Percentiles rank a stretch among this genome's conserved stretches.
phyloP scores from a whole-genome alignment of 345 rosid species.

The Lagerstroemia speciosa region DNA sequence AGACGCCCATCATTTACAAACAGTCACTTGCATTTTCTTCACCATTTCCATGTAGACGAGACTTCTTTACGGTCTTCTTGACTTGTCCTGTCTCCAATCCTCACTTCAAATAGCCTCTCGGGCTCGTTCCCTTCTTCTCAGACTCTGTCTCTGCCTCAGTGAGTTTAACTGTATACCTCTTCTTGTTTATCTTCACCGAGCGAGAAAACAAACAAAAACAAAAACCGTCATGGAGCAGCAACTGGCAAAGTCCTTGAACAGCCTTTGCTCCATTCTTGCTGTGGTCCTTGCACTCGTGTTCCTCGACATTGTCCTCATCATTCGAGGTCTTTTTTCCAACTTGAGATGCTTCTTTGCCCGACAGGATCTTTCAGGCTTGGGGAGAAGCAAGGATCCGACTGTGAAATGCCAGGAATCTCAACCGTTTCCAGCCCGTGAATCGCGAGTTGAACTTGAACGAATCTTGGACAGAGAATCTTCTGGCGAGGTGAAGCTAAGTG shows the following conservation, averaged over 20 bases:
- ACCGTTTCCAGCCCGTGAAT: neutral
- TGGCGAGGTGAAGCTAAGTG: constrained; percentile 10
- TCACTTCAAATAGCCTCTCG: constrained; percentile 4
- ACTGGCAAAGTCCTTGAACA: neutral
- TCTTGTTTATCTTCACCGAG: neutral
- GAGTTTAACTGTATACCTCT: neutral
- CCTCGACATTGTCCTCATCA: constrained; percentile 15
- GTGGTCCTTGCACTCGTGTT: constrained; percentile 14
- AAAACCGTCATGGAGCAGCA: constrained; percentile 7
- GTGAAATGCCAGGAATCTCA: neutral
- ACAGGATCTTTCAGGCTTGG: neutral
- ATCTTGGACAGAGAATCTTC: neutral
- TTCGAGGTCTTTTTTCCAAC: constrained; percentile 20
- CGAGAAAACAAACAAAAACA: too few relatives aligned
- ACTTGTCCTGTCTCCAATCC: neutral
- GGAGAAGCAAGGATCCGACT: neutral
- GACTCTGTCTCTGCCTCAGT: neutral
- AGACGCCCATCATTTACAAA: too few relatives aligned
- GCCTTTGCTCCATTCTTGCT: neutral
- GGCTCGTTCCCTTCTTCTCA: neutral
- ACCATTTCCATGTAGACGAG: neutral
- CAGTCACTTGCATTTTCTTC: neutral
- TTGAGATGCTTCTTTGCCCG: constrained; percentile 12
- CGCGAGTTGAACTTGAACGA: neutral
- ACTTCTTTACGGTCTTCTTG: neutral